phyloP scores from a whole-genome alignment of 352 stramenopile genomes.

The Pythium volutum region DNA sequence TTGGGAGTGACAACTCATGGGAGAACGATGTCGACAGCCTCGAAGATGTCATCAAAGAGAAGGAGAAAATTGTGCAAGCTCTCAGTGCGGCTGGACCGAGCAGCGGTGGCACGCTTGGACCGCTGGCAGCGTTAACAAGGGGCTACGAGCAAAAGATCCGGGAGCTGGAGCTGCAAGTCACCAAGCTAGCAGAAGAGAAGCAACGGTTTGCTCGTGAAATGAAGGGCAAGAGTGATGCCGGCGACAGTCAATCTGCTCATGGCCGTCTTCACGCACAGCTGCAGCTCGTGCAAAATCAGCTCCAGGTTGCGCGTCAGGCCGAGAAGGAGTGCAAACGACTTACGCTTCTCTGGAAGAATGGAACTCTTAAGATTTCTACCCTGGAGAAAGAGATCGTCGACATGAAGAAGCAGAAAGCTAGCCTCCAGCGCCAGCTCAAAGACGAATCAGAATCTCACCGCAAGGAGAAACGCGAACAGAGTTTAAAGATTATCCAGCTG shows the following conservation, averaged over 20 bases:
- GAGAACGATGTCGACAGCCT: conserved; percentile 30
- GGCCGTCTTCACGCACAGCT: conserved; percentile 24
- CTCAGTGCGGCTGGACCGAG: conserved; percentile 9
- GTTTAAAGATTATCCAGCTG: conserved; percentile 47
- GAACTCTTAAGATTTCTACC: conserved; percentile 44
- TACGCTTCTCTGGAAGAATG: conserved; percentile 30
- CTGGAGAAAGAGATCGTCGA: conserved; percentile 43
- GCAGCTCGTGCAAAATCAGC: conserved; percentile 28
- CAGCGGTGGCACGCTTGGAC: conserved; percentile 18
- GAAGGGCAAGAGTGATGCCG: conserved; percentile 9
- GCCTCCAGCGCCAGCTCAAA: conserved; percentile 36
- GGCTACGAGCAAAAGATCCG: conserved; percentile 45
- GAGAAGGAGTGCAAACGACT: conserved; percentile 40
- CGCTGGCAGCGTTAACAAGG: conserved; percentile 31
- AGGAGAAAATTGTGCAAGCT: conserved; percentile 44
- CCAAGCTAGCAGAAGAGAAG: conserved; percentile 29
- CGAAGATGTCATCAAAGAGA: conserved; percentile 47
- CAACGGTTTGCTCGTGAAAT: conserved; percentile 25
- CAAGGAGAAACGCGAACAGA: conserved; percentile 42
- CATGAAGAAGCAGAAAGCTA: conserved; percentile 48
- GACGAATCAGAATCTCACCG: conserved; percentile 38
- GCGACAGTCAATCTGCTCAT: conserved; percentile 1
- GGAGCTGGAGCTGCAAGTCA: conserved; percentile 31
- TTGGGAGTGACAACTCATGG: conserved; percentile 14
- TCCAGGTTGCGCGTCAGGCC: conserved; percentile 35